Evolutionary conservation across 495 filamentous ascomycete genomes (phyloP), one percentile per base, ranked within the genome.

Genomic region (Hypoxylon lienhwacheense): DNA sequence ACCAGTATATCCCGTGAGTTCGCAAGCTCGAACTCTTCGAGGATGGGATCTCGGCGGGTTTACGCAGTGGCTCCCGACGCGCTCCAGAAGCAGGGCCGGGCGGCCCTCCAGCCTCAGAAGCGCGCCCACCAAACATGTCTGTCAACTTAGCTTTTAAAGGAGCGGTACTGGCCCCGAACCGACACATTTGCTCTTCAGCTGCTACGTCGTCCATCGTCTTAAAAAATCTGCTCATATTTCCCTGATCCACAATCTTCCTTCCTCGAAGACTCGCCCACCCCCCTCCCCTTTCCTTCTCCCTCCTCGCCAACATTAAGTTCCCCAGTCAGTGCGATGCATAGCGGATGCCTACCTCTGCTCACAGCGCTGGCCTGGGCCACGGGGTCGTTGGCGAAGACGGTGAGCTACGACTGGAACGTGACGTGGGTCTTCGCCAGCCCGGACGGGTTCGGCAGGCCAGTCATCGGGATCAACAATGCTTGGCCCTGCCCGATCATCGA

Each of bases 401-500:
- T 76, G 3, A 66, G 51, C 8, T 72, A 72, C 46, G 62, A 72
- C 61, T 92, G 83, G 77, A 80, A 88, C 53, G 77, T 87, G 34
- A 82, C 79, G 0, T 91, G 87, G 87, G 83, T 89, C 1, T 81
- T 71, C 47, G 82, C 81, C 3, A 80, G 77, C 47, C 89, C 89
- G 1, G 87, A 91, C 70, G 86, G 85, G 2, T 79, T 64, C 32
- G 35, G 36, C 0, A 77, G 90, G 6, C 80, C 82, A n/a, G 80
- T 86, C 14, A 86, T 93, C 56, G 85, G 86, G 25, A 87, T 93
- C 70, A 92, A 93, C 67, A 78, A 77, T 7, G 68, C 81, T 55
- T 91, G 86, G 86, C 88, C 89, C 10, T 75, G 84, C 33, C 89
- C 87, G 5, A 60, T 70, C 6, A 82, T 91, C 26, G 77, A 89